Conservation (phyloP, 129 eudicot genomes). For the Tagetes patula region DNA sequence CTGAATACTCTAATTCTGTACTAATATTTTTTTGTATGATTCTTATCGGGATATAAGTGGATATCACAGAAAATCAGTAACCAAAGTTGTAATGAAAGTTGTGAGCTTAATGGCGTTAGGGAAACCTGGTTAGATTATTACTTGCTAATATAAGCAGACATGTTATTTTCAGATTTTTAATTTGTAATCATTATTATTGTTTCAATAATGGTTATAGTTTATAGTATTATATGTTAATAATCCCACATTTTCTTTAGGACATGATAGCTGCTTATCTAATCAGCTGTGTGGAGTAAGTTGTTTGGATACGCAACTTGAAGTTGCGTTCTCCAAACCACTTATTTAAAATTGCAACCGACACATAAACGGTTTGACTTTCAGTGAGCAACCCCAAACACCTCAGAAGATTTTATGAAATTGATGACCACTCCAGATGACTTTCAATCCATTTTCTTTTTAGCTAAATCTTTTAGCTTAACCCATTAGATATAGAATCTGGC, state of each 20-base stretch:
- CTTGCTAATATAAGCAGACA: neutral
- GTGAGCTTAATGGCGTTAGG: neutral
- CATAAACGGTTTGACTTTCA: neutral
- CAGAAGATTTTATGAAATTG: neutral
- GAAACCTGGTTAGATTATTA: neutral
- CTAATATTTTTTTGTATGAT: neutral
- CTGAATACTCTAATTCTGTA: neutral
- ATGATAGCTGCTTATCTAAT: neutral
- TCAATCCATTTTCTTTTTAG: neutral
- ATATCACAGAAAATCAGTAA: neutral
- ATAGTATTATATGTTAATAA: neutral
- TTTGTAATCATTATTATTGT: neutral
- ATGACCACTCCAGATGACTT: neutral
- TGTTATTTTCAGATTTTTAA: neutral
- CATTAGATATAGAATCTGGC: neutral
- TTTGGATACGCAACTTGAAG: neutral
- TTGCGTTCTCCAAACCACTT: neutral
- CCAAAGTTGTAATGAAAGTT: neutral
- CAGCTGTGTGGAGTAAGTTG: neutral
- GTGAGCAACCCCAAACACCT: neutral
- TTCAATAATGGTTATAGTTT: neutral
- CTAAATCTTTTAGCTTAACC: neutral
- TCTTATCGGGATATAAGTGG: neutral
- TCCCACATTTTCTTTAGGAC: neutral
- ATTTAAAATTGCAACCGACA: neutral